Evolutionary conservation across 345 rosid genomes (phyloP).

Genomic region (Kernera saxatilis): DNA sequence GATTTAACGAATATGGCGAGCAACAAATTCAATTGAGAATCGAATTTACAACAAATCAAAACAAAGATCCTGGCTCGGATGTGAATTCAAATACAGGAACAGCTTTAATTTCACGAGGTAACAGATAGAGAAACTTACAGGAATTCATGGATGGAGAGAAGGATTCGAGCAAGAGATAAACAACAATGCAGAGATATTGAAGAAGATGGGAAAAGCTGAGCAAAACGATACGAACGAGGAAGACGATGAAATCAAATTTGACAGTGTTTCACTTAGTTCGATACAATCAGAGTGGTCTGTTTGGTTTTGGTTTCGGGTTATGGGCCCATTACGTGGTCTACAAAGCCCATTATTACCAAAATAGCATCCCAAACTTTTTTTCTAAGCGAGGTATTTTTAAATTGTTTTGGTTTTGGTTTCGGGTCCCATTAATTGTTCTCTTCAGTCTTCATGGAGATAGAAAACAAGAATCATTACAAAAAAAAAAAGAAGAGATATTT

Average conservation of each 20-base stretch:
- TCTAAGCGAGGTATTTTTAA: too few relatives aligned
- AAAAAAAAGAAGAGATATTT: too few relatives aligned
- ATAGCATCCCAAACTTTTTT: too few relatives aligned
- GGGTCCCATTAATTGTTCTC: too few relatives aligned
- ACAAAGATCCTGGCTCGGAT: background rate
- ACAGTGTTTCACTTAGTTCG: conserved; percentile 8
- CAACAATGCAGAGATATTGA: background rate
- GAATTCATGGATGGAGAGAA: conserved; percentile 11
- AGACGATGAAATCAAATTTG: conserved; percentile 15
- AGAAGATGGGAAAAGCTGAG: background rate
- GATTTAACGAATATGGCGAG: background rate
- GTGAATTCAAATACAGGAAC: background rate
- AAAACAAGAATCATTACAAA: too few relatives aligned
- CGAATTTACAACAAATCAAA: background rate
- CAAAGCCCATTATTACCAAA: background rate
- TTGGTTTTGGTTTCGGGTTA: background rate
- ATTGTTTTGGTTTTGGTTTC: too few relatives aligned
- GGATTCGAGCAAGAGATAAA: background rate
- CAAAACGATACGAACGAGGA: conserved; percentile 13
- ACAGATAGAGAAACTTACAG: conserved; percentile 14
- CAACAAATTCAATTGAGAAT: background rate
- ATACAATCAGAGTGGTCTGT: conserved; percentile 11
- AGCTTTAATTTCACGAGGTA: background rate
- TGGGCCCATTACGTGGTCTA: background rate
- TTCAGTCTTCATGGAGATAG: too few relatives aligned